Evolutionary conservation across 2,329 filamentous ascomycete genomes (phyloP).

Genomic region (Scytalidium sp.): DNA sequence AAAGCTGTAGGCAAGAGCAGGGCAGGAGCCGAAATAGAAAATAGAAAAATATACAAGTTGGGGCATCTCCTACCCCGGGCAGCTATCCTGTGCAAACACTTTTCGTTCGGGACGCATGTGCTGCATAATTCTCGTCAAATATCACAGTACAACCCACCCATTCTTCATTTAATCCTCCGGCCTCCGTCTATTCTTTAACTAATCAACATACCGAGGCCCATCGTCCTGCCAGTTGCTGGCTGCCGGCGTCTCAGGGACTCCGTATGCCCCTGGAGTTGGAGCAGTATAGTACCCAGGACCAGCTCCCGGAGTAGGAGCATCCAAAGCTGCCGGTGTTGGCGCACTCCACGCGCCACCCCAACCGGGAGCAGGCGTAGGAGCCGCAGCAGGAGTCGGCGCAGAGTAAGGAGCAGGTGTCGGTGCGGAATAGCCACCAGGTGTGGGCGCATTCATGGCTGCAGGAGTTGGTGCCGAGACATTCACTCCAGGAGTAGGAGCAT

Average conservation of each 20-base stretch:
- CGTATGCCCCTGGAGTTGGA: conserved; percentile 30
- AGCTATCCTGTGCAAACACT: no score
- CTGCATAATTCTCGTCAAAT: no score
- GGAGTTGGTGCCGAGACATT: conserved; percentile 57
- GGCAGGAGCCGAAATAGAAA: no score
- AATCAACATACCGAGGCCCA: conserved; percentile 37
- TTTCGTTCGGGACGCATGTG: no score
- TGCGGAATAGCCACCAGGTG: conserved; percentile 58
- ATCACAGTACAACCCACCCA: no score
- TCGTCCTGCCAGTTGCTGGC: conserved; percentile 39
- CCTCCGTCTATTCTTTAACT: not conserved
- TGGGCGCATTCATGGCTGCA: conserved; percentile 64
- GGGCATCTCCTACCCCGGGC: no score
- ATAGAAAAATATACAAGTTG: no score
- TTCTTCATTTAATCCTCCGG: not conserved
- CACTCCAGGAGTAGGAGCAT: conserved; percentile 66
- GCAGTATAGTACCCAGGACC: conserved; percentile 27
- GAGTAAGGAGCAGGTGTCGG: conserved; percentile 45
- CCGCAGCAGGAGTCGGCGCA: conserved; percentile 50
- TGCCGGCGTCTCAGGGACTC: conserved; percentile 57
- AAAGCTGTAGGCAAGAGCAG: no score
- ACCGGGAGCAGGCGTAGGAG: conserved; percentile 67
- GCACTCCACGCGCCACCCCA: conserved; percentile 40
- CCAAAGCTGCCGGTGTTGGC: conserved; percentile 45
- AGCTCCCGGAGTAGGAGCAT: conserved; percentile 47